phyloP scores from a whole-genome alignment of 805 yeast species.

The Monosporozyma siamensis region DNA sequence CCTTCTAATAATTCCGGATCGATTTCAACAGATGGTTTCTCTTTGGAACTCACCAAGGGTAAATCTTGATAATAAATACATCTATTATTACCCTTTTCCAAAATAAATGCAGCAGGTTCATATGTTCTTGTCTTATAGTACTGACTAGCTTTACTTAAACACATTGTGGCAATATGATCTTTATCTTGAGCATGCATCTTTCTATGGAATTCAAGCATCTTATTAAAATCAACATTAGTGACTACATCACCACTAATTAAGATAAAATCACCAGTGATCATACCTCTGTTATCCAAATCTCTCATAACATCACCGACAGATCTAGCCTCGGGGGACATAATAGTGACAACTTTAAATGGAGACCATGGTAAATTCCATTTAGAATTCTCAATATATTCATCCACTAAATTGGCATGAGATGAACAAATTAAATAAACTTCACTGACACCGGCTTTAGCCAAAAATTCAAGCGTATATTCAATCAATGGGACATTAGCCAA shows the following conservation, averaged over 20 bases:
- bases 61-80: constrained; percentile 80
- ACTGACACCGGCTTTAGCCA: constrained; percentile 81
- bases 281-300: constrained; percentile 83
- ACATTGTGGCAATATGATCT: constrained; percentile 93
- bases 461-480: constrained; percentile 89
- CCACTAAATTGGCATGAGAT: constrained; percentile 82
- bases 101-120: constrained; percentile 76
- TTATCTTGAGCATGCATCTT: constrained; percentile 64
- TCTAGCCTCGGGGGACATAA: constrained; percentile 76
- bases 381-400: constrained; percentile 64
- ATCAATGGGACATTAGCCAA: constrained; percentile 88
- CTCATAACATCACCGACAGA: constrained; percentile 97
- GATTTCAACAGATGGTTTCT: constrained; percentile 45
- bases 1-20: constrained; percentile 76
- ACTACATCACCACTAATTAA: constrained; percentile 91
- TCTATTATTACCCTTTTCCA: constrained; percentile 63
- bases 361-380: constrained; percentile 63
- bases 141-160: constrained; percentile 75
- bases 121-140: constrained; percentile 76
- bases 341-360: constrained; percentile 72
- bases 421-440: constrained; percentile 89
- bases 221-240: constrained; percentile 76
- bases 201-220: constrained; percentile 65
- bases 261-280: constrained; percentile 82
- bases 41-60: constrained; percentile 42